Evolutionary conservation across 2,329 filamentous ascomycete genomes (phyloP), one percentile per base, ranked within the genome.

Genomic region (Epichloe festucae): DNA sequence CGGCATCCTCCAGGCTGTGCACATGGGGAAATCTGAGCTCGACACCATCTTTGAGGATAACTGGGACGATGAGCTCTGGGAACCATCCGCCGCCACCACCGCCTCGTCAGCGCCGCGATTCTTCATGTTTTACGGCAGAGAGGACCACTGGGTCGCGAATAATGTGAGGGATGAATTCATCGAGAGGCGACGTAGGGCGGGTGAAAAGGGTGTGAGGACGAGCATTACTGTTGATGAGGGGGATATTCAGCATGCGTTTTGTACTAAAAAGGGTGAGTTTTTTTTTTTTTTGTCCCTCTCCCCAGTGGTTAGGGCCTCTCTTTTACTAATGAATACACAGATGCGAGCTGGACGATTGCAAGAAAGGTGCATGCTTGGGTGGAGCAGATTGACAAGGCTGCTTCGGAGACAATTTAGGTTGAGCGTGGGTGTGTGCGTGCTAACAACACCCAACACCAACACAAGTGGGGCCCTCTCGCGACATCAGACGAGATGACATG

Each of bases 131-230:
- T 84, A 82, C 56, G 81, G 74, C 2, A 67, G 73, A 54, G 65
- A 75, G 48, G 81, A 85, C 54, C 74, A 82, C 52, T 85, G 81
- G 81, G 78, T 85, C 1, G 75, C 76, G 3, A 67, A 78, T 46
- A 67, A 73, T 48, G 70, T 73, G 46, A 69, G 81, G 8, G 78
- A 83, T 56, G 70, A 70, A 31, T 77, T 84, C 53, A 78, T 84
- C 50, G 49, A 53, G 46, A 35, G 49, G 31, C 11, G 52, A 17
- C 34, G 52, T 2, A 36, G 42, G 47, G 67, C 67, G 44, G 64
- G 63, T 42, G 64, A 70, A 53, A 62, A 59, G 58, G 61, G 62
- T 61, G 69, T 69, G 6, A 66, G 70, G 54, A 73, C 74, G 0
- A 69, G 66, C 52, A 69, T 82, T 48, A 63, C 74, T 36, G 68